Base-by-base conservation (phyloP, 2,329 filamentous ascomycete genomes). In the Mycosphaerelloides madeirae region DNA sequence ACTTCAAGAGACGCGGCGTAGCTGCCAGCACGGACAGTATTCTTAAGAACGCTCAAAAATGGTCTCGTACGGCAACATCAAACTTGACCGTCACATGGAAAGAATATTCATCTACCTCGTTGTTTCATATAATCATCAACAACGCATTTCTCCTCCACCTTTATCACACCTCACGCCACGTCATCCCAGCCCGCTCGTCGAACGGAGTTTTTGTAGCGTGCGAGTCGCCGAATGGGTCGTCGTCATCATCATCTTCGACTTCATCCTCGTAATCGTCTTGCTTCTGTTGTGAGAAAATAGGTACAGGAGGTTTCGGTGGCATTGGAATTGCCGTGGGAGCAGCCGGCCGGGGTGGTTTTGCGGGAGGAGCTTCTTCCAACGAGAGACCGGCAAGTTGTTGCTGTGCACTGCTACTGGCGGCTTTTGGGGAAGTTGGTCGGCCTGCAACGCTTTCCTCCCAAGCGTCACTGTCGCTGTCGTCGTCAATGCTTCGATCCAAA, bases 181-280 rank as follows among this genome's bases (percentile, higher is more conserved):
- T 60, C 52, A 61, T 58, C 3, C 57, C 54, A 5, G 52, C 37
- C 12, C 50, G 44, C 33, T 59, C 56, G 9, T 48, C 37, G 22
- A 42, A 68, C 14, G 75, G 76, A 3, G 76, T 79, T 38, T 72
- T 72, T 19, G 87, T 75, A 3, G 81, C 85, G 62, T 95, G 90
- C 32, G 78, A 79, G 63, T 95, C 88, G 3, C 85, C 87, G 64
- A 95, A 95, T 0, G 89, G 89, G 61, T 95, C 80, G 52, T 93
- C 78, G n/a, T 89, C 85, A 33, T 88, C 84, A n/a, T 85, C 82
- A 6, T 85, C 82, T 2, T 78, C 79, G 6, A 74, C 71, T 25
- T 85, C 82, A 2, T 78, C 78, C 6, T 75, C 71, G 29, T 65
- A 65, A 35, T 53, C 63, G 69, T 66, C 59, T 40, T 38, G 29